Evolutionary conservation across 1,284 basidiomycete species (phyloP).

Genomic region (Puccinia coronata): DNA sequence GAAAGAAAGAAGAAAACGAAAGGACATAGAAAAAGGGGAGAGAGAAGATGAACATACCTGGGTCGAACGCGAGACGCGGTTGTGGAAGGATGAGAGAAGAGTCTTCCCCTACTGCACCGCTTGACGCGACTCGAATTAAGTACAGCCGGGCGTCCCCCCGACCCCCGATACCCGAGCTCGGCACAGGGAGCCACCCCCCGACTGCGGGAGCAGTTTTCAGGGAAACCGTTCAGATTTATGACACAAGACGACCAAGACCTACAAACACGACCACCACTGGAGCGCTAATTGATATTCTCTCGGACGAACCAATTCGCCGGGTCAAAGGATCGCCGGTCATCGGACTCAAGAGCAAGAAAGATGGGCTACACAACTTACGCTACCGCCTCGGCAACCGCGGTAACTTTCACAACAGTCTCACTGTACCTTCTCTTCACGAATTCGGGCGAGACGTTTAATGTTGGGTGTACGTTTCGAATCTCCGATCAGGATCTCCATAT

Average conservation of each 20-base stretch:
- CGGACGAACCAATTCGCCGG: background rate
- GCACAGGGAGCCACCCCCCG: too few relatives aligned
- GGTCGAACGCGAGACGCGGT: too few relatives aligned
- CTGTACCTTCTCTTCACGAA: constrained; percentile 85
- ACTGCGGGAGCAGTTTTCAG: too few relatives aligned
- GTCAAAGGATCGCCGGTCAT: background rate
- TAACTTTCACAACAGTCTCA: constrained; percentile 67
- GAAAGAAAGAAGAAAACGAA: too few relatives aligned
- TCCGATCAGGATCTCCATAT: constrained; percentile 58
- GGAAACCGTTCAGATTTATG: too few relatives aligned
- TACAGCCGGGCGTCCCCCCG: too few relatives aligned
- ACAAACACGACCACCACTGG: constrained; percentile 9
- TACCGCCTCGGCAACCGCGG: constrained; percentile 17
- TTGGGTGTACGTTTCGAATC: constrained; percentile 72
- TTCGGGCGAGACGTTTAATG: constrained; percentile 57
- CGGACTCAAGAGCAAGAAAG: background rate
- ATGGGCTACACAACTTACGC: constrained; percentile 37
- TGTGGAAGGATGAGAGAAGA: too few relatives aligned
- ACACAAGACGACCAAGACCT: background rate
- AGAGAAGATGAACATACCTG: too few relatives aligned
- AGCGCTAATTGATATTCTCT: background rate
- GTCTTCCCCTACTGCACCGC: too few relatives aligned
- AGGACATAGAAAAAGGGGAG: too few relatives aligned
- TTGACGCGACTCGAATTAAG: too few relatives aligned
- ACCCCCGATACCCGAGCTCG: too few relatives aligned